Evolutionary conservation across 2,329 filamentous ascomycete species (phyloP).

Genomic region (Fusarium circinatum): DNA sequence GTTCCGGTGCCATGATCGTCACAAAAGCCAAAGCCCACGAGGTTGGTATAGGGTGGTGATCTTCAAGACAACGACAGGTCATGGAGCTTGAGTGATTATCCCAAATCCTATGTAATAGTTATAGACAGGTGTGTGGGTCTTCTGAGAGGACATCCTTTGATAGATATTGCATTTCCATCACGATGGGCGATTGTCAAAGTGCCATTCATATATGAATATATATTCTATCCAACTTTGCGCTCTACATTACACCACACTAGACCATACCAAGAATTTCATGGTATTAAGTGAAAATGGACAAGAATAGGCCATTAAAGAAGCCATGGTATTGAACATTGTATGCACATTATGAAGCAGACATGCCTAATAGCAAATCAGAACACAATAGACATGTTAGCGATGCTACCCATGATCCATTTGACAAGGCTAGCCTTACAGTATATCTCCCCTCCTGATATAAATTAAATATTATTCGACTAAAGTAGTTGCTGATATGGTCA

Average conservation of each 20-base stretch:
- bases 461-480: neutral
- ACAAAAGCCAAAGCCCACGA: neutral
- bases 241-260: no score
- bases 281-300: no score
- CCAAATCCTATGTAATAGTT: neutral
- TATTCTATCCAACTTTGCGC: neutral
- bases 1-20: neutral
- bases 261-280: neutral
- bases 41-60: neutral
- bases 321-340: neutral
- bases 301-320: neutral
- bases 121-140: fast-evolving
- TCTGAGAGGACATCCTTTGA: fast-evolving
- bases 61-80: neutral
- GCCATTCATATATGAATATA: neutral
- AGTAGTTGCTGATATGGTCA: no score
- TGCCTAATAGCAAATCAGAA: no score
- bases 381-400: neutral
- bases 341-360: neutral
- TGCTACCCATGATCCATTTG: neutral
- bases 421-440: neutral
- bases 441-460: neutral
- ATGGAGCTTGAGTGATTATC: neutral
- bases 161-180: neutral
- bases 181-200: neutral